phyloP scores from a whole-genome alignment of 345 rosid genomes.

The Citrus sinensis region DVS_A1.0 CM039166.1:24469501-24470000 shows the following conservation, averaged over 20 bases:
- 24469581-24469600: neutral
- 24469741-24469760: neutral
- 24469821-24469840: neutral
- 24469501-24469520: neutral
- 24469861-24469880: neutral
- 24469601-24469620: neutral
- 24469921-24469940: neutral
- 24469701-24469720: neutral
- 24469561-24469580: neutral
- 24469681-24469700: neutral
- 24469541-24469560: neutral
- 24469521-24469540: neutral
- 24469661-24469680: neutral
- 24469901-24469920: neutral
- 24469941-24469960: neutral
- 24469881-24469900: neutral
- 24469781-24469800: neutral
- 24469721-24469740: neutral
- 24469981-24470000: neutral
- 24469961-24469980: neutral
- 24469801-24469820: neutral
- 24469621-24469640: neutral
- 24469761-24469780: neutral
- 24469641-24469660: neutral
- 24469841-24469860: neutral